Percentiles rank a stretch among this genome's conserved stretches.
These are phyloP conservation scores for Volutella citrinella DNA, from an alignment of 2,329 filamentous ascomycete genomes.

Conservation along the genomic window DNA sequence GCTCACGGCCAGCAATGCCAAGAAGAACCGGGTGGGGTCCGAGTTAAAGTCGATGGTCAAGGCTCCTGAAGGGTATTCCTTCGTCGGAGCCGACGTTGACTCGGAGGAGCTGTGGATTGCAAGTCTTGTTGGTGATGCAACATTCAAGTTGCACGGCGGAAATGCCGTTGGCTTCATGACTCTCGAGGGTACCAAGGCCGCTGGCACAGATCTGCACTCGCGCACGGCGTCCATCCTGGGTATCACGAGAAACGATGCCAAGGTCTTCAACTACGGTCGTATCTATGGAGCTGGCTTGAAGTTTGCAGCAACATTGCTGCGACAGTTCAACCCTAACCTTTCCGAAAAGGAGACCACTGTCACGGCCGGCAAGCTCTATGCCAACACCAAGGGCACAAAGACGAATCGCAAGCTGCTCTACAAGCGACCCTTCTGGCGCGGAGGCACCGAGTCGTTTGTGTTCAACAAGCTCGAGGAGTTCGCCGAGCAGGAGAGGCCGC, in stretches of 20 bases:
- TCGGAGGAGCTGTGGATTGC: slow-evolving; percentile 98
- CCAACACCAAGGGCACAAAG: slow-evolving; percentile 85
- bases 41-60: slow-evolving; percentile 97
- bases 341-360: slow-evolving; percentile 74
- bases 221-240: slow-evolving; percentile 89
- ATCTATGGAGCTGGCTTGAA: slow-evolving; percentile 98
- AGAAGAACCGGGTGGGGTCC: slow-evolving; percentile 91
- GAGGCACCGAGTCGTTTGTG: slow-evolving; percentile 94
- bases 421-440: slow-evolving; percentile 84
- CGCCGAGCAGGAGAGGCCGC: slow-evolving; percentile 86
- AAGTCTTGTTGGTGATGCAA: slow-evolving; percentile 88
- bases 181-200: slow-evolving; percentile 89
- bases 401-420: slow-evolving; percentile 70
- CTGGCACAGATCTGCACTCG: slow-evolving; percentile 91
- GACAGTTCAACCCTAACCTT: slow-evolving; percentile 87
- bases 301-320: slow-evolving; percentile 84
- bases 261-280: slow-evolving; percentile 97
- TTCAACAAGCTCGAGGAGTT: slow-evolving; percentile 99
- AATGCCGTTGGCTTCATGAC: slow-evolving; percentile 99
- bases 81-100: slow-evolving; percentile 96
- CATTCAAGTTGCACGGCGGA: slow-evolving; percentile 91
- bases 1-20: slow-evolving; percentile 96
- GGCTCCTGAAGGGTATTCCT: slow-evolving; percentile 84
- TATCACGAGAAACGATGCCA: slow-evolving; percentile 92
- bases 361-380: slow-evolving; percentile 78